Percentiles rank a stretch among this genome's conserved stretches.
Conservation (phyloP, 2,329 filamentous ascomycete species). For the Rugonectria rugulosa region DNA sequence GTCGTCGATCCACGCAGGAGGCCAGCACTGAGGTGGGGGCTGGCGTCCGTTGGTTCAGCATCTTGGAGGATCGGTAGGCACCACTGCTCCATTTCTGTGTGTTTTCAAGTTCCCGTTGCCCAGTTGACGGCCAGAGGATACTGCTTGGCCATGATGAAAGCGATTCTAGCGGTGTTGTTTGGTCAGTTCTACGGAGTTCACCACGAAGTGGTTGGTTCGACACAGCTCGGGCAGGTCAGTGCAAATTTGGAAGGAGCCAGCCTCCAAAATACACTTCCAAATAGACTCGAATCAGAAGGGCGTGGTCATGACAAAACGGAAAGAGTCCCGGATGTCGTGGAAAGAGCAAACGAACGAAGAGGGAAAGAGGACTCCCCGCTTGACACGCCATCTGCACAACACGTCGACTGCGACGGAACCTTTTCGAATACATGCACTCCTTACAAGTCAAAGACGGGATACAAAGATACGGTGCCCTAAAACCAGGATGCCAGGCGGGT, state of each 20-base stretch:
- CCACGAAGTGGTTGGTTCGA: slow-evolving; percentile 5
- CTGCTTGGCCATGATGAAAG: neutral
- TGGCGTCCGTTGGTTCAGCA: slow-evolving; percentile 23
- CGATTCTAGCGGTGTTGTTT: neutral
- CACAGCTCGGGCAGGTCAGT: neutral
- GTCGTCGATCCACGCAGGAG: slow-evolving; percentile 32
- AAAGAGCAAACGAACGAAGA: neutral
- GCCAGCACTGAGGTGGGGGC: slow-evolving; percentile 20
- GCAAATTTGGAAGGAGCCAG: neutral
- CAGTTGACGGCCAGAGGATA: slow-evolving; percentile 1
- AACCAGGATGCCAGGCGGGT: neutral
- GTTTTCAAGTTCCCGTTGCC: neutral
- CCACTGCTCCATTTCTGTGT: neutral
- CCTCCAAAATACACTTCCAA: neutral
- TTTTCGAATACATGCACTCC: no score
- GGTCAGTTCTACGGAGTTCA: neutral
- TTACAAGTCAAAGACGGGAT: no score
- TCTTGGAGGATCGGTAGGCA: neutral
- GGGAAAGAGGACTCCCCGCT: slow-evolving; percentile 4
- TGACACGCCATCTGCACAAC: slow-evolving; percentile 3
- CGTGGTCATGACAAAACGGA: neutral
- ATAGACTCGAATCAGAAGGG: no score
- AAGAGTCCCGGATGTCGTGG: neutral
- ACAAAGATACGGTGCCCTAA: neutral
- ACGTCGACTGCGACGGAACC: neutral